These are phyloP conservation scores for Pulveroboletus ravenelii DNA, from an alignment of 768 basidiomycete species.

Conservation along the genomic window DNA sequence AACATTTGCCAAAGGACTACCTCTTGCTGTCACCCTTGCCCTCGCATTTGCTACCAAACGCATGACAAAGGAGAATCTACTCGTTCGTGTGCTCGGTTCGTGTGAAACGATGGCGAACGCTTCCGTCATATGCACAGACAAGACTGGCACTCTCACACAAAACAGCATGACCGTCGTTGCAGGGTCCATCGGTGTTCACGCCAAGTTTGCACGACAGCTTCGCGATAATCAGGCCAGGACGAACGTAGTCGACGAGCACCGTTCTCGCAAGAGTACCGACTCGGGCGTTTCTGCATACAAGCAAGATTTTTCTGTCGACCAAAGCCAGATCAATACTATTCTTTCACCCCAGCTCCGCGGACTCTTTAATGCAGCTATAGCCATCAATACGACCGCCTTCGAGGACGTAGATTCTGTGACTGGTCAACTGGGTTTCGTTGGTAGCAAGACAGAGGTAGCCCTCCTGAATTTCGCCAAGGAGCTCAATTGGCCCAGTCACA, in stretches of 20 bases:
- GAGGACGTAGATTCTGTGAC: constrained; percentile 68
- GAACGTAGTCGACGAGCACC: constrained; percentile 58
- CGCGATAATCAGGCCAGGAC: constrained; percentile 65
- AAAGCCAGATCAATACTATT: constrained; percentile 57
- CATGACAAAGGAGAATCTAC: constrained; percentile 94
- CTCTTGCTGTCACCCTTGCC: constrained; percentile 93
- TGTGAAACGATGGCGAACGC: constrained; percentile 99
- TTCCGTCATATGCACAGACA: constrained; percentile 92
- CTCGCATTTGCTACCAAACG: constrained; percentile 96
- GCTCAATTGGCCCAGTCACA: constrained; percentile 72
- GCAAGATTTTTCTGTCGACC: constrained; percentile 85
- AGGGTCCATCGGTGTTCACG: constrained; percentile 89
- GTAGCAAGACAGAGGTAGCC: constrained; percentile 94
- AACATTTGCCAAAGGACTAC: constrained; percentile 55
- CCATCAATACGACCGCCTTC: constrained; percentile 93
- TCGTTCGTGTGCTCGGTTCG: constrained; percentile 92
- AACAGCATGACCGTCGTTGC: constrained; percentile 97
- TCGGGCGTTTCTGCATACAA: constrained; percentile 37
- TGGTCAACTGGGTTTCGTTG: constrained; percentile 64
- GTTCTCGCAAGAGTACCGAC: constrained; percentile 28
- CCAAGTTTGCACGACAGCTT: constrained; percentile 84
- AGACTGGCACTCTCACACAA: constrained; percentile 94
- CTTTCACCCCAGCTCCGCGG: constrained; percentile 56
- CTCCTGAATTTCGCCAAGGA: constrained; percentile 81
- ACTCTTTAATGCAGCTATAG: constrained; percentile 81